Evolutionary conservation across 2,329 filamentous ascomycete genomes (phyloP).

Genomic region (Exophiala mesophila): DNA sequence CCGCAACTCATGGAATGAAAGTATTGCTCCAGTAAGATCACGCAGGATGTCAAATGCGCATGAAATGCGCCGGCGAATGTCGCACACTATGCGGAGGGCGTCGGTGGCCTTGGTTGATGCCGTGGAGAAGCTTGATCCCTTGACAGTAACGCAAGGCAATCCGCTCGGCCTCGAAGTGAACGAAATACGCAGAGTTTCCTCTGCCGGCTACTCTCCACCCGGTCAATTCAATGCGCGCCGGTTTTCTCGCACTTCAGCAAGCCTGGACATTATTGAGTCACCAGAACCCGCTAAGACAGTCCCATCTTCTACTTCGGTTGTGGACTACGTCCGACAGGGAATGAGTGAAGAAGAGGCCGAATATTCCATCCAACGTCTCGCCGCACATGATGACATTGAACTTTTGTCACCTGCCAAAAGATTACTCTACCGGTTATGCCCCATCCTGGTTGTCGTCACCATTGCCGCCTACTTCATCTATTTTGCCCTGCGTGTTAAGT

Average conservation of each 20-base stretch:
- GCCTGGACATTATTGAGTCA: neutral
- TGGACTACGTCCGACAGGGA: conserved; percentile 5
- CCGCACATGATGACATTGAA: conserved; percentile 18
- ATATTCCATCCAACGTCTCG: conserved; percentile 16
- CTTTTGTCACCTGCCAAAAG: conserved; percentile 11
- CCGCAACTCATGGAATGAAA: neutral
- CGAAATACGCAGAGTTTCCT: conserved; percentile 17
- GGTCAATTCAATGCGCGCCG: conserved; percentile 15
- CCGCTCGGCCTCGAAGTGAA: conserved; percentile 16
- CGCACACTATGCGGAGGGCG: conserved; percentile 10
- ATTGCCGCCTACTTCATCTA: conserved; percentile 18
- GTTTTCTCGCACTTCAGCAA: conserved; percentile 3
- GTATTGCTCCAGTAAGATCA: neutral
- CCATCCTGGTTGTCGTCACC: conserved; percentile 12
- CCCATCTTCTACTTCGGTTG: neutral
- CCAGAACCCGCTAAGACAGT: conserved; percentile 5
- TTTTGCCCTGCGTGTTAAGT: conserved; percentile 17
- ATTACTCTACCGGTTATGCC: conserved; percentile 13
- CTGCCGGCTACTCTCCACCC: conserved; percentile 12
- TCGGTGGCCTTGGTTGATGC: conserved; percentile 12
- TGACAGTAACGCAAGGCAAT: conserved; percentile 16
- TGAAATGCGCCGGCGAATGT: conserved; percentile 10
- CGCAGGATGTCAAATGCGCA: neutral
- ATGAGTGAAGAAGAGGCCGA: conserved; percentile 16
- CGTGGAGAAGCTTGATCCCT: conserved; percentile 16